Evolutionary conservation across 1,284 basidiomycete species (phyloP).

Genomic region (Schizophyllum amplum): DNA sequence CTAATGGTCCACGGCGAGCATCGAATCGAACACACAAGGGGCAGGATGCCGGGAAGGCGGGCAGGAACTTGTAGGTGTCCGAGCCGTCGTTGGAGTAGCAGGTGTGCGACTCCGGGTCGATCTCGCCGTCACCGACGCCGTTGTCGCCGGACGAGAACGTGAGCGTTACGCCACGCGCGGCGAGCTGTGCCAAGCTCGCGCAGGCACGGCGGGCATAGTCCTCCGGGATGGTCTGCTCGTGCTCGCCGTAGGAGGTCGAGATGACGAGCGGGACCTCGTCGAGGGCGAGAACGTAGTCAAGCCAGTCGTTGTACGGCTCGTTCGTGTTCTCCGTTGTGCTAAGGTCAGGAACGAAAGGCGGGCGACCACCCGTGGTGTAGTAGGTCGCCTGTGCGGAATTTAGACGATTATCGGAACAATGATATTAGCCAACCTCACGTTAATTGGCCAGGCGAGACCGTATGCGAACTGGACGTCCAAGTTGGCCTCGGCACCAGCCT

Average conservation of each 20-base stretch:
- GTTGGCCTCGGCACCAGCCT: slow-evolving; percentile 61
- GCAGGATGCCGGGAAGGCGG: slow-evolving; percentile 17
- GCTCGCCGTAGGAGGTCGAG: slow-evolving; percentile 60
- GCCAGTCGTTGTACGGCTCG: slow-evolving; percentile 59
- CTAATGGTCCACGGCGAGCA: slow-evolving; percentile 5
- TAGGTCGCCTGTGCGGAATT: slow-evolving; percentile 37
- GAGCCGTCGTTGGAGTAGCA: slow-evolving; percentile 57
- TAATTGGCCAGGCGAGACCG: slow-evolving; percentile 45
- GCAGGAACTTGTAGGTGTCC: slow-evolving; percentile 33
- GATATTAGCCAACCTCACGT: slow-evolving; percentile 9
- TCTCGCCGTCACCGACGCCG: slow-evolving; percentile 44
- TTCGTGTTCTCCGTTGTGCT: slow-evolving; percentile 33
- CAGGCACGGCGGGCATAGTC: slow-evolving; percentile 59
- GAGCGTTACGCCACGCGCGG: slow-evolving; percentile 23
- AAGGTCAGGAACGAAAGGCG: slow-evolving; percentile 3
- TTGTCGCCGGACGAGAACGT: slow-evolving; percentile 14
- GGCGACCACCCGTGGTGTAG: slow-evolving; percentile 40
- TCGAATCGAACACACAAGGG: slow-evolving; percentile 21
- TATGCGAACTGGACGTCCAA: slow-evolving; percentile 65
- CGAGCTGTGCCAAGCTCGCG: slow-evolving; percentile 52
- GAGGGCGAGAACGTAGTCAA: slow-evolving; percentile 44
- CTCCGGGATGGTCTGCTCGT: slow-evolving; percentile 61
- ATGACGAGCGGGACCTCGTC: slow-evolving; percentile 45
- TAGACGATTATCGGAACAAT: neutral
- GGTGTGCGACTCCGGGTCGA: slow-evolving; percentile 27